A percentile compares a stretch with the other conserved stretches of the same genome.
Conservation (phyloP, 1,139 yeast genomes). For the Chernovozyma aurita region DNA sequence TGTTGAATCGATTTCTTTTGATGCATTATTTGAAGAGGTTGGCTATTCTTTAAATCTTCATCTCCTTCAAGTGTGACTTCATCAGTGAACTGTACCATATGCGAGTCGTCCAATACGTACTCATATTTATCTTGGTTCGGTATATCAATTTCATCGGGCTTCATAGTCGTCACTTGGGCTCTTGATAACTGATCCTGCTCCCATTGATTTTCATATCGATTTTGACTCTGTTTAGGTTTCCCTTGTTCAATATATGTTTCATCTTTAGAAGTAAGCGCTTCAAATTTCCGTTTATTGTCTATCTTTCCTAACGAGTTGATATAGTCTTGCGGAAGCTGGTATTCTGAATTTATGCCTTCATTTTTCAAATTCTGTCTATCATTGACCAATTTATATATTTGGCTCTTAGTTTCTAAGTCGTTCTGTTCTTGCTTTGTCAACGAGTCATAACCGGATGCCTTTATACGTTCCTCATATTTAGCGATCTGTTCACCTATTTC, state of each 20-base stretch:
- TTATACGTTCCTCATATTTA: conserved; percentile 43
- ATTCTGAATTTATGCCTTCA: conserved; percentile 24
- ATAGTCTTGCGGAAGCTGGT: conserved; percentile 56
- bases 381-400: conserved; percentile 34
- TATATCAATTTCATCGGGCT: conserved; percentile 42
- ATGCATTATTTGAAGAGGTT: too few relatives aligned
- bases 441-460: conserved; percentile 44
- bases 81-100: conserved; percentile 62
- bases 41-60: conserved; percentile 27
- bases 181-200: conserved; percentile 57
- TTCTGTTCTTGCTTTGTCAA: conserved; percentile 40
- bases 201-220: conserved; percentile 51
- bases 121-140: conserved; percentile 58
- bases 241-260: conserved; percentile 19
- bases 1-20: conserved; percentile 14
- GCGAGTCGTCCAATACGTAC: conserved; percentile 78
- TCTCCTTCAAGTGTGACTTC: conserved; percentile 25
- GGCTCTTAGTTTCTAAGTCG: conserved; percentile 47
- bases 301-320: conserved; percentile 47
- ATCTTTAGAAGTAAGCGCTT: conserved; percentile 31
- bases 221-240: conserved; percentile 7
- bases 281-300: conserved; percentile 47
- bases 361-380: conserved; percentile 35
- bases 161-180: conserved; percentile 33
- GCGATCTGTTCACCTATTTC: conserved; percentile 36